Conservation (phyloP, 495 filamentous ascomycete genomes). For the Hyaloscypha bicolor region DNA sequence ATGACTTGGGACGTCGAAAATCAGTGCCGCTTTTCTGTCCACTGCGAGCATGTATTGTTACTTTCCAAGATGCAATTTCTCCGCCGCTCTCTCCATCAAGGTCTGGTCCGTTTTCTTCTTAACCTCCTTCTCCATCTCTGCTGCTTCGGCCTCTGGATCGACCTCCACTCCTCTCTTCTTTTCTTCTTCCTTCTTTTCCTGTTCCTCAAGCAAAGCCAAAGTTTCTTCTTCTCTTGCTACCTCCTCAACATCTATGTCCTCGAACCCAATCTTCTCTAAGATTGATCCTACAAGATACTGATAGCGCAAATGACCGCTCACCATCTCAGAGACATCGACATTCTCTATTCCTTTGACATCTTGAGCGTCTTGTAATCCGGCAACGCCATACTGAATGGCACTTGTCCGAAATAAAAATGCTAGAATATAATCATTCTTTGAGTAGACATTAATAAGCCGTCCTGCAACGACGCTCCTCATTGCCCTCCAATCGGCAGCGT, state of each 20-base stretch:
- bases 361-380: slow-evolving; percentile 55
- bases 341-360: slow-evolving; percentile 60
- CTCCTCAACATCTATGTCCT: slow-evolving; percentile 51
- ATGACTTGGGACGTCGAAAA: too few species aligned
- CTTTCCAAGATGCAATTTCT: slow-evolving; percentile 23
- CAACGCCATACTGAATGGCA: slow-evolving; percentile 57
- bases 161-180: slow-evolving; percentile 24
- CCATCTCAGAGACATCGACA: slow-evolving; percentile 54
- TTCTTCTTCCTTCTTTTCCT: slow-evolving; percentile 40
- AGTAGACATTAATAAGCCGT: slow-evolving; percentile 62
- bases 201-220: slow-evolving; percentile 43
- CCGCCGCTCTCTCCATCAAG: slow-evolving; percentile 27
- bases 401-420: slow-evolving; percentile 59
- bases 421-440: slow-evolving; percentile 60
- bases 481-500: slow-evolving; percentile 51
- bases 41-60: neutral
- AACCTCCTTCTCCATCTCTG: slow-evolving; percentile 31
- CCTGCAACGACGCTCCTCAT: slow-evolving; percentile 59
- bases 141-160: slow-evolving; percentile 28
- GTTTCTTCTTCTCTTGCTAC: slow-evolving; percentile 43
- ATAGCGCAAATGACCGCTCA: slow-evolving; percentile 58
- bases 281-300: slow-evolving; percentile 55
- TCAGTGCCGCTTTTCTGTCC: too few species aligned
- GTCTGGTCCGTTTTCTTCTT: slow-evolving; percentile 29
- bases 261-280: slow-evolving; percentile 56